These are phyloP conservation scores for Candida qinlingensis DNA, from an alignment of 805 yeast species.

Conservation along the genomic window DNA sequence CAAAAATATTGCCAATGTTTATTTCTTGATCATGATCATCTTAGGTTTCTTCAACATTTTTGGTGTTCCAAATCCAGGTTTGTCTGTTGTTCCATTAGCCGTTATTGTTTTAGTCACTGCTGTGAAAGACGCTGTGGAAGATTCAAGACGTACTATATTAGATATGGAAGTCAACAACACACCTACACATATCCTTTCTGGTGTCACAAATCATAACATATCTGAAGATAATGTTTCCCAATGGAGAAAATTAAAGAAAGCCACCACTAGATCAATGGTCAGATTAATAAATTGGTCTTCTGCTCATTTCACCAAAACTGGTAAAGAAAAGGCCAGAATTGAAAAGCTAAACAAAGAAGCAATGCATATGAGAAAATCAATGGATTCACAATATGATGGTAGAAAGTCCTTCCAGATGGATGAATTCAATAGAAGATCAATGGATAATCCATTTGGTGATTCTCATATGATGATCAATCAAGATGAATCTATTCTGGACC, in stretches of 20 bases:
- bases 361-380: slow-evolving; percentile 30
- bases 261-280: slow-evolving; percentile 26
- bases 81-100: slow-evolving; percentile 72
- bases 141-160: slow-evolving; percentile 64
- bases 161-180: slow-evolving; percentile 78
- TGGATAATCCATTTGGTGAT: slow-evolving; percentile 26
- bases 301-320: slow-evolving; percentile 35
- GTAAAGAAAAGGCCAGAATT: slow-evolving; percentile 29
- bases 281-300: slow-evolving; percentile 14
- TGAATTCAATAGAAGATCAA: slow-evolving; percentile 14
- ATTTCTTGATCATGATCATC: slow-evolving; percentile 74
- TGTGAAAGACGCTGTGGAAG: slow-evolving; percentile 75
- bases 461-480: slow-evolving; percentile 28
- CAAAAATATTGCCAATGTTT: slow-evolving; percentile 83
- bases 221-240: slow-evolving; percentile 48
- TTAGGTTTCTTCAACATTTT: slow-evolving; percentile 73
- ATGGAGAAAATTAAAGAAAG: slow-evolving; percentile 60
- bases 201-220: slow-evolving; percentile 54
- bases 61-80: slow-evolving; percentile 75
- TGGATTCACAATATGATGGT: slow-evolving; percentile 32
- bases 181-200: slow-evolving; percentile 55
- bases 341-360: slow-evolving; percentile 22
- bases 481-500: slow-evolving; percentile 49
- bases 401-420: slow-evolving; percentile 26
- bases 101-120: slow-evolving; percentile 74